phyloP scores from a whole-genome alignment of 768 basidiomycete species.

The Tulasnella sp. region DNA sequence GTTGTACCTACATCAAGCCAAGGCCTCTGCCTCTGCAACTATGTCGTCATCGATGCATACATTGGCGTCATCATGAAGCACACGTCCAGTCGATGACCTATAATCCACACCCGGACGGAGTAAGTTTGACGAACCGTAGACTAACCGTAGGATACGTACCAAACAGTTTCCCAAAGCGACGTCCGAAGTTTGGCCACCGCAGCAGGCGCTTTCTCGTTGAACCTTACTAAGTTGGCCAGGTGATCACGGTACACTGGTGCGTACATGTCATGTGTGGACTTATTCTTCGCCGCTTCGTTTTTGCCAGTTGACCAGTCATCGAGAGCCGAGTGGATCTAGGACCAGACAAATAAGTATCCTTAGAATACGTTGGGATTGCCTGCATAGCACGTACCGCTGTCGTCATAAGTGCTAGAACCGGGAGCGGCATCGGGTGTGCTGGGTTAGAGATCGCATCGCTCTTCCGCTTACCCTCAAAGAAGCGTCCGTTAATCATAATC shows the following conservation, averaged over 20 bases:
- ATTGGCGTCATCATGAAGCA: too few relatives aligned
- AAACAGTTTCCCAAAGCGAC: too few relatives aligned
- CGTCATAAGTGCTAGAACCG: neutral
- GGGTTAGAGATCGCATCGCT: neutral
- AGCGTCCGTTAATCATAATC: neutral
- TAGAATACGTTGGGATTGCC: too few relatives aligned
- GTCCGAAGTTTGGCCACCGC: neutral
- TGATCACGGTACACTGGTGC: neutral
- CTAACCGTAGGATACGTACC: too few relatives aligned
- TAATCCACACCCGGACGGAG: too few relatives aligned
- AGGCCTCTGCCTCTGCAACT: too few relatives aligned
- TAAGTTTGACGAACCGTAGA: too few relatives aligned
- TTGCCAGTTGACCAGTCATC: neutral
- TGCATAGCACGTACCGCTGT: too few relatives aligned
- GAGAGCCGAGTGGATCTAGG: neutral
- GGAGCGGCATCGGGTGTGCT: neutral
- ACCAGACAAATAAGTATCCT: neutral
- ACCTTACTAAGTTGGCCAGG: neutral
- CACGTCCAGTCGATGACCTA: too few relatives aligned
- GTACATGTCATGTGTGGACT: neutral
- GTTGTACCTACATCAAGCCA: too few relatives aligned
- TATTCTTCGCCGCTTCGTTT: neutral
- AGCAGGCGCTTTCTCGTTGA: neutral
- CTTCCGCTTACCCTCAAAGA: neutral
- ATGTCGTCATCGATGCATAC: too few relatives aligned